phyloP scores from a whole-genome alignment of 2,329 filamentous ascomycete genomes.

The Phyllosticta citrichinensis region DNA sequence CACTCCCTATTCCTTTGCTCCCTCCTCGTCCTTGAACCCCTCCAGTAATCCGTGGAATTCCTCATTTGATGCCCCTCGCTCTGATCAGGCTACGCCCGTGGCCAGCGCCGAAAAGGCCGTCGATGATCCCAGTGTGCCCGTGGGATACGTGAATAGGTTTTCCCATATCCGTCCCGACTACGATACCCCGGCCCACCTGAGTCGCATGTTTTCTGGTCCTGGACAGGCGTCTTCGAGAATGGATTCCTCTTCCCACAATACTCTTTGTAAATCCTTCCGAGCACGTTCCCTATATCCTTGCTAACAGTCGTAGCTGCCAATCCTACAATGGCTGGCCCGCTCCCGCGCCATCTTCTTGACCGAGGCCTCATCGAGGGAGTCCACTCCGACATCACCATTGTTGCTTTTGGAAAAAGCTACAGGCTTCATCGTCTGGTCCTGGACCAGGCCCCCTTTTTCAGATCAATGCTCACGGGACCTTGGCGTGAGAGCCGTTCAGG shows the following conservation, averaged over 20 bases:
- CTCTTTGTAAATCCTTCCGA: not conserved
- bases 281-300: not conserved
- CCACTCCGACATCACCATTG: slow-evolving; percentile 45
- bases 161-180: slow-evolving; percentile 26
- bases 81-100: not conserved
- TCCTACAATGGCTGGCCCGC: slow-evolving; percentile 27
- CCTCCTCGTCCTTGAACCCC: slow-evolving; percentile 1
- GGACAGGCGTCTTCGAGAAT: slow-evolving; percentile 26
- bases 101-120: slow-evolving; percentile 38
- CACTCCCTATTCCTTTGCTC: slow-evolving; percentile 9
- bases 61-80: not conserved
- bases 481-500: slow-evolving; percentile 45
- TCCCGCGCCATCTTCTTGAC: slow-evolving; percentile 43
- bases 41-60: not conserved
- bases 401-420: slow-evolving; percentile 44
- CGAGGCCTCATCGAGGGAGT: slow-evolving; percentile 42
- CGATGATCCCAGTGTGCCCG: slow-evolving; percentile 36
- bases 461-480: slow-evolving; percentile 43
- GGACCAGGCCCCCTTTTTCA: slow-evolving; percentile 47
- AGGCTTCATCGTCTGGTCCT: slow-evolving; percentile 45
- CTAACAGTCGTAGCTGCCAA: slow-evolving; percentile 5
- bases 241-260: slow-evolving; percentile 29
- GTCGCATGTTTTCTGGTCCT: slow-evolving; percentile 35
- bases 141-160: slow-evolving; percentile 19
- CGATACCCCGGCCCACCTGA: slow-evolving; percentile 34